Evolutionary conservation across 164 flowering plant species (phyloP).

Genomic region (Tinospora cordifolia): DNA sequence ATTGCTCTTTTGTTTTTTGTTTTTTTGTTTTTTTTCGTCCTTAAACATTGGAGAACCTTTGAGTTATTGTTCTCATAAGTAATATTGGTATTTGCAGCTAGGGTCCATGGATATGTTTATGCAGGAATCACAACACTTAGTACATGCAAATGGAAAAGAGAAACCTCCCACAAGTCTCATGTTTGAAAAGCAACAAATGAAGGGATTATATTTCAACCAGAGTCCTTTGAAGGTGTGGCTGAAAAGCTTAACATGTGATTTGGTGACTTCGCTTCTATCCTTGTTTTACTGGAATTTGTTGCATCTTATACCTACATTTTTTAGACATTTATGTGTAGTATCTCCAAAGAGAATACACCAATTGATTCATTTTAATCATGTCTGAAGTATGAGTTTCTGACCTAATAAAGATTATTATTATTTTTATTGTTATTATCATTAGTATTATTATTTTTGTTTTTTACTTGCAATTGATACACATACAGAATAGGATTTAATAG

Average conservation of each 20-base stretch:
- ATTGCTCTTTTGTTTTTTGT: neutral
- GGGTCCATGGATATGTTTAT: constrained; percentile 73
- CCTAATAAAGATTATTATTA: neutral
- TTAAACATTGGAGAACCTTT: neutral
- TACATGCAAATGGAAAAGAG: constrained; percentile 77
- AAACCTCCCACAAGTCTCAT: constrained; percentile 84
- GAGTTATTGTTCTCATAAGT: constrained; percentile 10
- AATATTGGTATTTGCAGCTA: constrained; percentile 47
- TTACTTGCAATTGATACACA: neutral
- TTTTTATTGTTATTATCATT: no score
- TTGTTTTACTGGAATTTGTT: neutral
- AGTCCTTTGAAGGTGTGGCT: constrained; percentile 67
- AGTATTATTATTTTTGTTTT: no score
- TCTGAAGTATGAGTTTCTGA: neutral
- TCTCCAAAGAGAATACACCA: neutral
- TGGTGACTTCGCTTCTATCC: neutral
- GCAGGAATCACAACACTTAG: constrained; percentile 64
- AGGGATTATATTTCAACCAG: constrained; percentile 83
- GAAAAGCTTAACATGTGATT: neutral
- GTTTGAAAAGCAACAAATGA: constrained; percentile 83
- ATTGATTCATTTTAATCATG: neutral
- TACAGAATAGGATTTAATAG: neutral
- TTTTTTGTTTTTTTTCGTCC: no score
- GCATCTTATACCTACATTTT: neutral
- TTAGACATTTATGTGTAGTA: neutral